Evolutionary conservation across 768 basidiomycete species (phyloP).

Genomic region (Pisolithus tinctorius): DNA sequence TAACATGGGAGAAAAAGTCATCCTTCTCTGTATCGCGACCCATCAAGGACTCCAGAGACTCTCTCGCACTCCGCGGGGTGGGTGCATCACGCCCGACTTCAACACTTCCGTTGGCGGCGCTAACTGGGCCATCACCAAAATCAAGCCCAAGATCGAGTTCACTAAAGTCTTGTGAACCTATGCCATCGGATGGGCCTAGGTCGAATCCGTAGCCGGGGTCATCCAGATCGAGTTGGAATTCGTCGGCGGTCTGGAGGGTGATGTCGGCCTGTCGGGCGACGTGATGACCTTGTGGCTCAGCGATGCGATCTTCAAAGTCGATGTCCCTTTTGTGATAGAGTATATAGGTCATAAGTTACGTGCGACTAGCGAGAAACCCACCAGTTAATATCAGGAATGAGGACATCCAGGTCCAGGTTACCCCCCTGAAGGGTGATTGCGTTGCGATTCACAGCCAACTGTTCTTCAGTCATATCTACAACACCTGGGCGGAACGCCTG

Average conservation of each 20-base stretch:
- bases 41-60: slow-evolving; percentile 58
- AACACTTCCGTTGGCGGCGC: slow-evolving; percentile 42
- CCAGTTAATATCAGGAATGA: slow-evolving; percentile 80
- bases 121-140: slow-evolving; percentile 56
- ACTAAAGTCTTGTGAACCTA: slow-evolving; percentile 77
- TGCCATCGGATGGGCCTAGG: slow-evolving; percentile 72
- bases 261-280: slow-evolving; percentile 85
- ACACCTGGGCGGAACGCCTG: slow-evolving; percentile 93
- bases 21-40: slow-evolving; percentile 46
- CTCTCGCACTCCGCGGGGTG: slow-evolving; percentile 35
- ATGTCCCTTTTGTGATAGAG: slow-evolving; percentile 51
- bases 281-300: slow-evolving; percentile 65
- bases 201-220: slow-evolving; percentile 62
- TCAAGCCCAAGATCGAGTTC: slow-evolving; percentile 72
- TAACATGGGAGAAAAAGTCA: slow-evolving; percentile 58
- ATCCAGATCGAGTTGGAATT: slow-evolving; percentile 61
- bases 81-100: slow-evolving; percentile 74
- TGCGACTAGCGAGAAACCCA: slow-evolving; percentile 23
- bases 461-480: slow-evolving; percentile 95
- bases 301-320: slow-evolving; percentile 62
- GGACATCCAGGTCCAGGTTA: slow-evolving; percentile 72
- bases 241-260: slow-evolving; percentile 73
- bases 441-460: slow-evolving; percentile 78
- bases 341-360: slow-evolving; percentile 5
- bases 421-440: slow-evolving; percentile 81